Conservation (phyloP, 139 green algal species). For the Penium margaritaceum region DNA sequence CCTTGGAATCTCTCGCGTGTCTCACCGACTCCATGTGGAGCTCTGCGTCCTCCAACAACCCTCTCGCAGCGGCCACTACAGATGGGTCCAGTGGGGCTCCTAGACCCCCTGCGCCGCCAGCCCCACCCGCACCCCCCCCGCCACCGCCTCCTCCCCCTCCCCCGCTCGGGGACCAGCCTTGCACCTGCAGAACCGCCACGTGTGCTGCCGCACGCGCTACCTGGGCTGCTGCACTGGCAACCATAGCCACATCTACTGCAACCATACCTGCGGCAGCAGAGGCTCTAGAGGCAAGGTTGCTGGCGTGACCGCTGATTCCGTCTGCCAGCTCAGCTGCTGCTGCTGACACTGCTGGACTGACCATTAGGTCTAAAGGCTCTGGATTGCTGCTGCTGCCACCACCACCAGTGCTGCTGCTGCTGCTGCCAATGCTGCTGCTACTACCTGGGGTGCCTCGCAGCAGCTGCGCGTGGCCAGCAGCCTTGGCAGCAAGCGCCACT, state of each 20-base stretch:
- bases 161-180: no score
- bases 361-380: no score
- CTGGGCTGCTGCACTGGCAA: no score
- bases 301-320: background rate
- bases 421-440: background rate
- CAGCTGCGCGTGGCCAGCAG: background rate
- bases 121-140: no score
- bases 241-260: no score
- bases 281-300: background rate
- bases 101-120: no score
- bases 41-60: background rate
- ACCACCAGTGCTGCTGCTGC: background rate
- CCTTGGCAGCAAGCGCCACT: background rate
- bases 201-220: no score
- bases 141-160: no score
- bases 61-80: background rate
- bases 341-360: background rate
- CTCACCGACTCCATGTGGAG: background rate
- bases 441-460: background rate
- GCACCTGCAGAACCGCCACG: no score
- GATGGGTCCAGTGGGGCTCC: no score
- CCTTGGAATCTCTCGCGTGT: background rate
- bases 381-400: background rate
- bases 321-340: background rate
- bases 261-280: no score